Base-by-base conservation (phyloP, 441 rosid species). In the Biscutella laevigata region DNA sequence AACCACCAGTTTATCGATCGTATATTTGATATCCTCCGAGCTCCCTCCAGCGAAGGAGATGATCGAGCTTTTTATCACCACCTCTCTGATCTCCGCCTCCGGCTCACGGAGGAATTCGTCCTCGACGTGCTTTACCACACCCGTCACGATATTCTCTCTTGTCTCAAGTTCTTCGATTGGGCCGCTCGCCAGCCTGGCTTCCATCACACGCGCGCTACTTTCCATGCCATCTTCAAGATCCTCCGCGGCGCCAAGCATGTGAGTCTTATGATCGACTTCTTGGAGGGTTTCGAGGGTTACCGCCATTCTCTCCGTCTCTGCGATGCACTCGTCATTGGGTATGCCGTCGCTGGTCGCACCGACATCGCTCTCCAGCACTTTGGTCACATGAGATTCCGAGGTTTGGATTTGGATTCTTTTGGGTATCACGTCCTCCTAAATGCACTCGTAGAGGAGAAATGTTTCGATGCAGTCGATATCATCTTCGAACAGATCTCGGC, bases 81-180 rank as follows among this genome's bases (percentile, higher is more conserved):
- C 6, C 77, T 79, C 34, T 64, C 82, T 10, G 57, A 35, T 13
- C 71, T 87, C 56, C 64, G 65, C 41, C 71, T 83, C 27, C 81
- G 63, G 2, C 73, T 88, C 32, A 37, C 75, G 4, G 91, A 81
- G 66, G 7, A 34, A 3, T 36, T 85, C 13, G 94, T 85, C 2
- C 76, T 82, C 13, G 66, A 74, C 29, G 94, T 85, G 19, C 84
- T 91, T 44, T 5, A 28, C 4, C 65, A 85, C 44, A 82, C 82
- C 14, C 63, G 53, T 26, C 40, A 50, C 59, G 77, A 79, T 22
- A 72, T 88, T 33, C 72, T 80, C n/a, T 72, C 84, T 4, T 88
- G 95, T 55, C 76, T 92, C 53, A 78, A 76, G 54, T 86, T 92
- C 82, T 88, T 86, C 67, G 98, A 84, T 32, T 92, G 98, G 98